Evolutionary conservation across 495 filamentous ascomycete species (phyloP), one percentile per base, ranked within the genome.

Genomic region (Extremus antarcticus): DNA sequence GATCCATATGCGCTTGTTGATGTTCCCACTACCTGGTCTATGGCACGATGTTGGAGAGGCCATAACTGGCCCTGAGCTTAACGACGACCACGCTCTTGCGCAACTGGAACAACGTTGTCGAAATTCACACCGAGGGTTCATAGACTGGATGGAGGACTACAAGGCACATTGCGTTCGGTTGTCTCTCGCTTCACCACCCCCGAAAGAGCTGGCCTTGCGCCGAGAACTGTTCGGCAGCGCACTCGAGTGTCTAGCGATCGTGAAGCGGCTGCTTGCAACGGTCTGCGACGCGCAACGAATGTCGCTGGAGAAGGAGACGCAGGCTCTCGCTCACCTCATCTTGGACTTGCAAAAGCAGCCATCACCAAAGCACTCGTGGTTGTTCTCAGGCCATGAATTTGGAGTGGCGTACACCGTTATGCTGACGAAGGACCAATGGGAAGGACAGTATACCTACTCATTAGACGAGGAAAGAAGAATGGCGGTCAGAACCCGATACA

Each of bases 301-400:
- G 29, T 25, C 47, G 19, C 45, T 62, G 15, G 59, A 62, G 35
- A 40, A 51, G 7, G 51, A 62, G 48, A 49, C 56, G n/a, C 60
- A 63, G 32, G 56, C 56, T 7, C 47, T 63, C 8, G 56, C 53
- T 1, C 55, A 53, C n/a, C 50, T 63, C 21, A 32, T 63, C 21
- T 24, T 59, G 1, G 60, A 60, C 25, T 22, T 60, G 19, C 57
- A 55, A 25, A 56, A 55, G 48, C 52, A 60, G 22, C 53, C 57
- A 1, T 22, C 47, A 8, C 53, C 57, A 29, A 53, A 52, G 25
- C 49, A 60, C 43, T 60, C 57, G 1, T 60, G 52, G 53, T 40
- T 60, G 19, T 60, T 60, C 48, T 51, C 54, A 17, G 46, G 47
- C 2, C 57, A 60, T 21, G 57, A 60, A 38, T 38, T 60, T 22